Evolutionary conservation across 352 stramenopile genomes (phyloP).

Genomic region (Phytopythium litorale): DNA sequence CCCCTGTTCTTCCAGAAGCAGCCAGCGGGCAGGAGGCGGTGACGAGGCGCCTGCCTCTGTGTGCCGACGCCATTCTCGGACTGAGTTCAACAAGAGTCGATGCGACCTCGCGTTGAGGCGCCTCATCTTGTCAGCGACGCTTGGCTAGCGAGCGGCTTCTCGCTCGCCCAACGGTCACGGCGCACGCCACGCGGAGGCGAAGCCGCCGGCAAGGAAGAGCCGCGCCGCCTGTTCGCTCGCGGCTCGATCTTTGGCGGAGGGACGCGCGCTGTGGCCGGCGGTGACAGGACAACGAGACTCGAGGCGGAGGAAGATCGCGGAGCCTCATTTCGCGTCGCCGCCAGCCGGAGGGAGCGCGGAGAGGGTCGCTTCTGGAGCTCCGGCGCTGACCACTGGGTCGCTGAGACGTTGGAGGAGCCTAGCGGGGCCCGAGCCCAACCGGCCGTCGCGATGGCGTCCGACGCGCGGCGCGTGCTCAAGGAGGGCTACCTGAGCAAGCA

Average conservation of each 20-base stretch:
- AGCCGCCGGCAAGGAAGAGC: too few relatives aligned
- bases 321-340: slow-evolving; percentile 1
- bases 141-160: neutral
- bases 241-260: neutral
- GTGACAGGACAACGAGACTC: too few relatives aligned
- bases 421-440: neutral
- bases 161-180: neutral
- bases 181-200: neutral
- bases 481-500: slow-evolving; percentile 73
- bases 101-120: too few relatives aligned
- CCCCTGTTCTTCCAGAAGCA: slow-evolving; percentile 48
- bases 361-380: neutral
- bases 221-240: too few relatives aligned
- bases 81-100: too few relatives aligned
- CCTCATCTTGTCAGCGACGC: too few relatives aligned
- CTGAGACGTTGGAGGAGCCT: too few relatives aligned
- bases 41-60: neutral
- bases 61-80: too few relatives aligned
- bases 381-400: neutral
- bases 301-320: neutral
- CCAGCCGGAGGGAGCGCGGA: neutral
- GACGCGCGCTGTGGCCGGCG: neutral
- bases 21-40: slow-evolving; percentile 9
- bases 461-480: slow-evolving; percentile 41
- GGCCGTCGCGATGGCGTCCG: slow-evolving; percentile 12